These are phyloP conservation scores for Bacidia rubella DNA, from an alignment of 495 filamentous ascomycete genomes.

Conservation along the genomic window DNA sequence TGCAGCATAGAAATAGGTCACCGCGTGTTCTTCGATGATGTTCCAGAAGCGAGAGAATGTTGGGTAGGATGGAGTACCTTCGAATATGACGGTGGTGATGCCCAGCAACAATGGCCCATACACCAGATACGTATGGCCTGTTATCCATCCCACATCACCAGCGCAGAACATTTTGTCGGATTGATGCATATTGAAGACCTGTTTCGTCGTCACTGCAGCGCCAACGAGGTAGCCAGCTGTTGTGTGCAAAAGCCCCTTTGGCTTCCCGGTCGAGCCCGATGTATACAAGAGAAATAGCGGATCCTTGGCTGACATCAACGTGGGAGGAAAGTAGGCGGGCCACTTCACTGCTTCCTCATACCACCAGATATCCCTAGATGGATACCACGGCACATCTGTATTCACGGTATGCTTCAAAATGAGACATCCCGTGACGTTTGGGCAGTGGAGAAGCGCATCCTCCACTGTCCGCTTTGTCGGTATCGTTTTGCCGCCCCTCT, in stretches of 20 bases:
- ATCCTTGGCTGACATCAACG: constrained; percentile 81
- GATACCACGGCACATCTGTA: constrained; percentile 79
- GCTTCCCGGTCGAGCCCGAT: constrained; percentile 93
- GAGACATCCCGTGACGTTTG: constrained; percentile 69
- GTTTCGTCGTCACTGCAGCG: constrained; percentile 87
- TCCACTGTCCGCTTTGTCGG: constrained; percentile 99
- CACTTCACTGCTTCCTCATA: constrained; percentile 95
- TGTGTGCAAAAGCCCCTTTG: constrained; percentile 98
- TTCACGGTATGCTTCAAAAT: constrained; percentile 96
- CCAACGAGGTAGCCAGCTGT: constrained; percentile 90
- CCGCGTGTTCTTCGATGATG: constrained; percentile 84
- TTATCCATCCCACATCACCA: constrained; percentile 98
- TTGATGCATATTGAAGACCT: constrained; percentile 96
- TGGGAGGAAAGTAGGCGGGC: constrained; percentile 77
- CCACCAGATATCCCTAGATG: constrained; percentile 91
- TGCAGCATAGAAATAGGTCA: constrained; percentile 97
- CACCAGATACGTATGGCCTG: constrained; percentile 97
- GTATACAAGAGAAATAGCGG: constrained; percentile 97
- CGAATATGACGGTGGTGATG: constrained; percentile 93
- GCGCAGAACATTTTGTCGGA: constrained; percentile 91
- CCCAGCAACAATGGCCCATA: constrained; percentile 90
- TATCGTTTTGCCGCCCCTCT: constrained; percentile 93
- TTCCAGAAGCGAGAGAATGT: constrained; percentile 99
- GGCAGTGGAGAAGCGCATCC: constrained; percentile 93
- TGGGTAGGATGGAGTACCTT: constrained; percentile 94